Evolutionary conservation across 2,329 filamentous ascomycete species (phyloP), one percentile per base, ranked within the genome.

Genomic region (Botrytis squamosa): DNA sequence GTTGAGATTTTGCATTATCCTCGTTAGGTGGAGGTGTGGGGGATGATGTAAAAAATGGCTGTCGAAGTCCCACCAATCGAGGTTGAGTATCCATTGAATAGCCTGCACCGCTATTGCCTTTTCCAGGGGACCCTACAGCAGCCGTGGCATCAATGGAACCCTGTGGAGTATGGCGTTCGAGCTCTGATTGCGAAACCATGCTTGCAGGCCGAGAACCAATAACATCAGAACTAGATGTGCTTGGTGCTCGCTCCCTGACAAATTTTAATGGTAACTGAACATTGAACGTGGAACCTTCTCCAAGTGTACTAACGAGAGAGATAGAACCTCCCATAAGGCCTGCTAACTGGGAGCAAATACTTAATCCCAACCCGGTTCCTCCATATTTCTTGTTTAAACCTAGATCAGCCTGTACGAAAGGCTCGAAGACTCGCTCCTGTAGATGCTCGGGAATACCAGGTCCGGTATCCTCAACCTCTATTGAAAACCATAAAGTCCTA

Each of bases 391-490:
- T 97, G 84, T 92, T 97, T 25, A 98, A 84, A 0, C 94, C 93
- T 1, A 96, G 84, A 80, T 97, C 94, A n/a, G 93, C 95, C 82
- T 98, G 95, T 0, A 97, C 93, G 80, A 98, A 98, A 0, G 95
- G 95, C 81, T 97, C 95, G 80, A 98, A 98, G 16, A 98, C 93
- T 77, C 91, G 91, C 73, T 93, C 86, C 78, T 94, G 93, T 82
- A 97, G 88, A 76, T 91, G 85, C 10, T 90, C 88, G 0, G 93
- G 89, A 73, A 97, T 97, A 42, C 95, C 95, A 0, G 94, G 94
- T 0, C 95, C 95, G 0, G 91, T 95, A 77, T 98, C 95, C 80
- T 94, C 88, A 0, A 97, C 93, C 80, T 97, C 92, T 75, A 97
- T 97, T 79, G 97, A 92, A 78, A 97, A 97, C 16, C 90, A 81